These are phyloP conservation scores for Evernia prunastri DNA, from an alignment of 495 filamentous ascomycete species.

Conservation along the genomic window DNA sequence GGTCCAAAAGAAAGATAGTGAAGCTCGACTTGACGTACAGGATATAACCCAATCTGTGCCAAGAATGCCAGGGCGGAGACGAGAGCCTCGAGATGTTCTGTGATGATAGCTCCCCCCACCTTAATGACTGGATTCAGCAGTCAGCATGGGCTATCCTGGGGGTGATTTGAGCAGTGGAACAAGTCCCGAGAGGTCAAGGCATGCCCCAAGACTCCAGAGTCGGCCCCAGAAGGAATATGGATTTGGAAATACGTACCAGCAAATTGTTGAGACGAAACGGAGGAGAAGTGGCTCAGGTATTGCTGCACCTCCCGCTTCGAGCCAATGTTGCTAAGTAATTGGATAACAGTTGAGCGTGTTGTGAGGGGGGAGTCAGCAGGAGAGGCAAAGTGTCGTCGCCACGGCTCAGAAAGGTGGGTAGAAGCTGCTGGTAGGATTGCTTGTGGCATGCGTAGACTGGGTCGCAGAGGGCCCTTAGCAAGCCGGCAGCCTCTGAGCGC, in stretches of 20 bases:
- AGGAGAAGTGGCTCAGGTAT: conserved; percentile 96
- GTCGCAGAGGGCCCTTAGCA: conserved; percentile 6
- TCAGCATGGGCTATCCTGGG: not conserved
- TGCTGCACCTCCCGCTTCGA: conserved; percentile 97
- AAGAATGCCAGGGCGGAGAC: conserved; percentile 86
- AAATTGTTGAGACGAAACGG: conserved; percentile 94
- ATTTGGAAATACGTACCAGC: conserved; percentile 28
- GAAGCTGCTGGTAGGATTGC: conserved; percentile 8
- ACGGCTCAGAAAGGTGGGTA: not conserved
- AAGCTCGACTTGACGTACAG: conserved; percentile 27
- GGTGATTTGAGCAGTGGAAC: not conserved
- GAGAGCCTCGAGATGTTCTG: conserved; percentile 85
- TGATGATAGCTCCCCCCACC: conserved; percentile 95
- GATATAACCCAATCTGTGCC: conserved; percentile 91
- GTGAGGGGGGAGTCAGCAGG: conserved; percentile 43
- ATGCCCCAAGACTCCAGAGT: not conserved
- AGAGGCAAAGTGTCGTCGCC: conserved; percentile 42
- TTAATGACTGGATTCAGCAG: conserved; percentile 67
- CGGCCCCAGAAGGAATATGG: not conserved
- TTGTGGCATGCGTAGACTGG: not conserved
- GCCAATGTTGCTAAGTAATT: conserved; percentile 90
- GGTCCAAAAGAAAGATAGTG: not conserved
- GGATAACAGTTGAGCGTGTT: conserved; percentile 85
- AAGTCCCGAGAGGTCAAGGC: not conserved
- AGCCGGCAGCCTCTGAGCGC: conserved; percentile 17